Base-by-base conservation (phyloP, 345 rosid genomes). In the Salix dunnii region DNA sequence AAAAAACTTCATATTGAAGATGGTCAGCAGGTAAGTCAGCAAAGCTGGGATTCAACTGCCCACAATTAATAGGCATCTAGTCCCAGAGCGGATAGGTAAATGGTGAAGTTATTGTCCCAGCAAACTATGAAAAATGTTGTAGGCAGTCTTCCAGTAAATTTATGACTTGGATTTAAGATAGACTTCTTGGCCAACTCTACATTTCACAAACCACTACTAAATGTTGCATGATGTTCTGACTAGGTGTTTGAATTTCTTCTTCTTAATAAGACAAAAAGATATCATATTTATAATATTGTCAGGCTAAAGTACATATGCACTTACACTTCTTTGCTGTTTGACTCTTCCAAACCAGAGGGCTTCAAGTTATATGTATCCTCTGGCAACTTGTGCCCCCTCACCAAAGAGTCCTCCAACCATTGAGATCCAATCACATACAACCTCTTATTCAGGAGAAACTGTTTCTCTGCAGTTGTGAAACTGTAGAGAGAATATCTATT, bases 321-420 rank as follows among this genome's bases (percentile, higher is more conserved):
- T 88, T 62, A 92, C 93, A 84, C 63, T 68, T 84, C 88, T 38
- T 83, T 84, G 70, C 77, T 64, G 70, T 76, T 76, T 31, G 74
- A 80, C 79, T 81, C 86, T 60, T 87, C 90, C 77, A 85, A 68
- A 33, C 79, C 76, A 68, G 65, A 65, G 55, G 87, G 89, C 87
- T 87, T 88, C 89, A 93, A 83, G 83, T 76, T 85, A 81, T 93
- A 91, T 3, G 78, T 43, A 51, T 87, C 91, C 84, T 93, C 97
- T n/a, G 74, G 80, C 84, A 91, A 68, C 81, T 86, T 90, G 67
- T 86, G 74, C 78, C 85, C 89, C 69, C 70, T 80, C 76, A 84
- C 85, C 84, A 91, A 74, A 79, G 91, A 91, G 67, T 91, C 88
- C 53, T 91, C 97, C 83, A 96, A 80, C 99, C 99, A 96, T 68